A percentile compares a stretch with the other conserved stretches of the same genome.
Conservation (phyloP, 352 stramenopile genomes). For the Globisporangium abappressorium region DNA sequence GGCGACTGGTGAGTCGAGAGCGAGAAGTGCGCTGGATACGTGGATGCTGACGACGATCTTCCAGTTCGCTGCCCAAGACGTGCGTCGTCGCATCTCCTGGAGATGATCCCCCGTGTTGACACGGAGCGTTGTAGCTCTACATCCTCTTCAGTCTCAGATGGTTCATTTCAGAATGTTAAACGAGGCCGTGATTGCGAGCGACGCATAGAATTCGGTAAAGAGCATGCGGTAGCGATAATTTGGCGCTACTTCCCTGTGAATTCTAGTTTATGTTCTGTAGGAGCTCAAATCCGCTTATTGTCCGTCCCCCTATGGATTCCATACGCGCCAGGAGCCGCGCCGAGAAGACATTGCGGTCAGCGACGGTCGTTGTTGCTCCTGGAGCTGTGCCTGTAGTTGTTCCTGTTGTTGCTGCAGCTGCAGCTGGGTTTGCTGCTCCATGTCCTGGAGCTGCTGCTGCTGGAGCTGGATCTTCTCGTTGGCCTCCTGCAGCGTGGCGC, state of each 20-base stretch:
- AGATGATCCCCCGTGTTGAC: background rate
- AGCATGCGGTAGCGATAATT: no score
- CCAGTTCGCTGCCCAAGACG: constrained; percentile 3
- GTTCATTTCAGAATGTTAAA: no score
- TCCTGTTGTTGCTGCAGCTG: no score
- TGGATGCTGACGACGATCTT: background rate
- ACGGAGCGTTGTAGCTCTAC: no score
- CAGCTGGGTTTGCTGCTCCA: background rate
- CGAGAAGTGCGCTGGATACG: constrained; percentile 4
- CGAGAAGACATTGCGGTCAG: background rate
- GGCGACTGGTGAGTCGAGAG: background rate
- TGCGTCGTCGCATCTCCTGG: constrained; percentile 6
- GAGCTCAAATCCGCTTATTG: no score
- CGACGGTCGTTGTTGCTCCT: background rate
- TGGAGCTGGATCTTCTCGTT: constrained; percentile 41
- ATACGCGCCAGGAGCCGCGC: constrained; percentile 13
- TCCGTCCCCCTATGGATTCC: constrained; percentile 10
- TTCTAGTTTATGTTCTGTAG: no score
- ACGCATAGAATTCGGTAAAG: no score
- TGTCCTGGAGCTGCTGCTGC: constrained; percentile 10
- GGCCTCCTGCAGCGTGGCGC: constrained; percentile 44
- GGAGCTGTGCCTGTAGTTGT: no score
- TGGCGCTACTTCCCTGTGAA: no score
- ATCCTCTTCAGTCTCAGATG: no score
- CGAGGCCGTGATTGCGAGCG: no score